Conservation (phyloP, 2,329 filamentous ascomycete genomes). For the Botryotinia convoluta region DNA sequence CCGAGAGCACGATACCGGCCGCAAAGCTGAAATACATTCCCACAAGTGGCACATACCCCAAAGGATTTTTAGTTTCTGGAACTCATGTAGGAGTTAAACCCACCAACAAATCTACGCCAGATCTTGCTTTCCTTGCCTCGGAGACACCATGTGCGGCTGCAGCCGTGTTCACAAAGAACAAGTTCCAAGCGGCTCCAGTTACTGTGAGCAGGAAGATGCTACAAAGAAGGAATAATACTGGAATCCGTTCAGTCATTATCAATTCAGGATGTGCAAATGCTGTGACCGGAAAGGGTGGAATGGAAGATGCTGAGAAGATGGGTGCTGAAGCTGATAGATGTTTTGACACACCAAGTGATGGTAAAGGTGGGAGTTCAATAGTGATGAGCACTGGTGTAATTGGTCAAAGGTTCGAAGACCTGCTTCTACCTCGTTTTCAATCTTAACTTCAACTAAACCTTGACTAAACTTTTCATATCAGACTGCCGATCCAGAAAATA, state of each 20-base stretch:
- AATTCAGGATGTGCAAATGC: slow-evolving; percentile 98
- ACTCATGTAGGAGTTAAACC: slow-evolving; percentile 93
- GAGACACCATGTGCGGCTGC: slow-evolving; percentile 82
- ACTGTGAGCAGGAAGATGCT: slow-evolving; percentile 77
- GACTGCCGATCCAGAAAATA: slow-evolving; percentile 89
- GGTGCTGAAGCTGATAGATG: slow-evolving; percentile 70
- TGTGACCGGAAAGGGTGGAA: slow-evolving; percentile 84
- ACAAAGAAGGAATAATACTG: slow-evolving; percentile 61
- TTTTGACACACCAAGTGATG: slow-evolving; percentile 47
- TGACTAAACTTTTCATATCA: slow-evolving; percentile 37
- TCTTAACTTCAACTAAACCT: background rate
- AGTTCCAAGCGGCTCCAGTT: slow-evolving; percentile 95
- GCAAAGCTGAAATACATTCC: slow-evolving; percentile 91
- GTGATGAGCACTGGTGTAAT: slow-evolving; percentile 99
- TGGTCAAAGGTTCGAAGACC: slow-evolving; percentile 66
- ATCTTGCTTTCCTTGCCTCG: slow-evolving; percentile 84
- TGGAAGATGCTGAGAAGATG: slow-evolving; percentile 88
- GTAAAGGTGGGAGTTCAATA: slow-evolving; percentile 61
- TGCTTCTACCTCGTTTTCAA: background rate
- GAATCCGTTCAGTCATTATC: slow-evolving; percentile 78
- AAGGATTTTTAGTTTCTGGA: slow-evolving; percentile 83
- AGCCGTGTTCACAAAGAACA: slow-evolving; percentile 96
- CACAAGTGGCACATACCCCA: slow-evolving; percentile 78
- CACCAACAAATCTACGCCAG: slow-evolving; percentile 85
- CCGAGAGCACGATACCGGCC: slow-evolving; percentile 61